phyloP scores from a whole-genome alignment of 805 yeast species.

The Yamadazyma sp. region DNA sequence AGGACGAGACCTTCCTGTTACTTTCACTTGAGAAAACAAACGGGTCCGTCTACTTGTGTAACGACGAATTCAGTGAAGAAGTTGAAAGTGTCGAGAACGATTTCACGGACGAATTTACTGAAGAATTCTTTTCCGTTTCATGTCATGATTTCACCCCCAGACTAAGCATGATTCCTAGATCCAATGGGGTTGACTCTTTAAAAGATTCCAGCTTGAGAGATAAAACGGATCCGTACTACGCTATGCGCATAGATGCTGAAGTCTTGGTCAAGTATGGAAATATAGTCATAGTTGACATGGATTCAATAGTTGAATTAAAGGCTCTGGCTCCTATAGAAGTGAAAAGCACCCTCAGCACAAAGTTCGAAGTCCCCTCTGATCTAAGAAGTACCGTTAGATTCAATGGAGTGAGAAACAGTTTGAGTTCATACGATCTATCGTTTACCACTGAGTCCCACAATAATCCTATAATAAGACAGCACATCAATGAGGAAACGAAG shows the following conservation, averaged over 20 bases:
- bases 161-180: conserved; percentile 8
- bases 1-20: conserved; percentile 5
- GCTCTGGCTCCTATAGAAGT: conserved; percentile 1
- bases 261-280: neutral
- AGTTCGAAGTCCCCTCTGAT: conserved; percentile 1
- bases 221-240: conserved; percentile 4
- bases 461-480: conserved; percentile 47
- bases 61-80: conserved; percentile 1
- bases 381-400: conserved; percentile 10
- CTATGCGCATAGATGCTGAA: conserved; percentile 5
- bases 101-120: conserved; percentile 2
- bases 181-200: conserved; percentile 8
- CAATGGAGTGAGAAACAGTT: conserved; percentile 12
- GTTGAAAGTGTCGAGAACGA: conserved; percentile 1
- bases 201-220: conserved; percentile 10
- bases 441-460: neutral
- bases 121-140: conserved; percentile 1
- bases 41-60: conserved; percentile 4
- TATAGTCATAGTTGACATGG: neutral
- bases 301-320: conserved; percentile 6
- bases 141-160: conserved; percentile 7
- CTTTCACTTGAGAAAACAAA: neutral
- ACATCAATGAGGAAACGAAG: conserved; percentile 72
- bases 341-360: neutral
- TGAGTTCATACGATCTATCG: conserved; percentile 9